phyloP scores from a whole-genome alignment of 2,329 filamentous ascomycete genomes.

The Curvularia spicifera region DNA sequence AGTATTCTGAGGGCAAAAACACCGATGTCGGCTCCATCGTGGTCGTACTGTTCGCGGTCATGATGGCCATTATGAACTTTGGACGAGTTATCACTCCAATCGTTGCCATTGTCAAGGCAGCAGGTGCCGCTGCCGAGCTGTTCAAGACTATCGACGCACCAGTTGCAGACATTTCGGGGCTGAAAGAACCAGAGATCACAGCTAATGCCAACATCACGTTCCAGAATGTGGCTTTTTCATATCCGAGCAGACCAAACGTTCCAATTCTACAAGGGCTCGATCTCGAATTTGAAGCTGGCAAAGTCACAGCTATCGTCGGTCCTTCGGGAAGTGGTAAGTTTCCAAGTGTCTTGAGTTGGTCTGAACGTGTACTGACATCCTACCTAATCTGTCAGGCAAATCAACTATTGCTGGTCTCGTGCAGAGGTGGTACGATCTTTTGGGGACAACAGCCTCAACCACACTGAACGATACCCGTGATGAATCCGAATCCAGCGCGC shows the following conservation, averaged over 20 bases:
- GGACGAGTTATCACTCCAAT: conserved; percentile 41
- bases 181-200: conserved; percentile 45
- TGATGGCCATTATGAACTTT: conserved; percentile 47
- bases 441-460: conserved; percentile 28
- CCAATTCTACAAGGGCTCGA: conserved; percentile 67
- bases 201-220: conserved; percentile 46
- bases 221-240: conserved; percentile 47
- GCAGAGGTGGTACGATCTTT: conserved; percentile 73
- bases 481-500: conserved; percentile 1
- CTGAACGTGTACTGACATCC: neutral
- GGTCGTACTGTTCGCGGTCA: conserved; percentile 50
- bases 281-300: conserved; percentile 66
- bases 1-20: conserved; percentile 41
- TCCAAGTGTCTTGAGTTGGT: neutral
- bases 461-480: conserved; percentile 7
- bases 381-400: conserved; percentile 63
- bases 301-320: conserved; percentile 76
- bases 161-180: conserved; percentile 37
- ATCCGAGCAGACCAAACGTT: conserved; percentile 62
- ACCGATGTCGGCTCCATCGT: conserved; percentile 42
- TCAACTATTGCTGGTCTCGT: conserved; percentile 75
- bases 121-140: conserved; percentile 44
- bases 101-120: conserved; percentile 45
- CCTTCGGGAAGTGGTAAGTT: conserved; percentile 55
- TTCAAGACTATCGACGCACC: conserved; percentile 47